These are phyloP conservation scores for Picea glauca DNA, from an alignment of 75 land plant species.

Conservation along the genomic window DNA sequence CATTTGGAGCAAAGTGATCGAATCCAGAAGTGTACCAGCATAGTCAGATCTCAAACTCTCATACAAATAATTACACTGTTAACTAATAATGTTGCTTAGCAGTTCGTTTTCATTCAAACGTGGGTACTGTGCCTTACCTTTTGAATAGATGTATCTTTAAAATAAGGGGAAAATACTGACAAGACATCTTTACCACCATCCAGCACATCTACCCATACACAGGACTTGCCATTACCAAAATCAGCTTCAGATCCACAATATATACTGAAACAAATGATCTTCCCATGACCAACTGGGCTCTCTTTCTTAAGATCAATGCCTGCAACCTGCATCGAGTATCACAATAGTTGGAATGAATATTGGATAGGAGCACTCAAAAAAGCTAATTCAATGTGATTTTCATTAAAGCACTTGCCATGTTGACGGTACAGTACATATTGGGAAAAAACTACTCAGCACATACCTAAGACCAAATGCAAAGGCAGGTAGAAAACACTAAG, in stretches of 20 bases:
- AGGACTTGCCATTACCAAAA: slow-evolving; percentile 78
- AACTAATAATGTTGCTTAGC: background rate
- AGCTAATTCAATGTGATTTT: background rate
- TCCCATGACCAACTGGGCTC: slow-evolving; percentile 93
- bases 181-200: slow-evolving; percentile 70
- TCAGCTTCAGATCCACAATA: slow-evolving; percentile 58
- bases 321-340: slow-evolving; percentile 51
- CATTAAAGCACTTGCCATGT: background rate
- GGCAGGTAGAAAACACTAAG: background rate
- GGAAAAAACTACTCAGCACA: background rate
- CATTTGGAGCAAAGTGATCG: too few species aligned
- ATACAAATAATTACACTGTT: background rate
- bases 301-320: slow-evolving; percentile 86
- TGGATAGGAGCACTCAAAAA: background rate
- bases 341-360: background rate
- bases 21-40: background rate
- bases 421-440: background rate
- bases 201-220: slow-evolving; percentile 91
- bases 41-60: background rate
- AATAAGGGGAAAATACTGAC: slow-evolving; percentile 65
- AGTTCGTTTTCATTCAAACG: background rate
- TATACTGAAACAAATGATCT: slow-evolving; percentile 88
- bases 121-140: slow-evolving; percentile 41
- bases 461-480: background rate
- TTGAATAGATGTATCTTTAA: slow-evolving; percentile 73